Evolutionary conservation across 805 yeast species (phyloP).

Genomic region (Nematodospora valgi): DNA sequence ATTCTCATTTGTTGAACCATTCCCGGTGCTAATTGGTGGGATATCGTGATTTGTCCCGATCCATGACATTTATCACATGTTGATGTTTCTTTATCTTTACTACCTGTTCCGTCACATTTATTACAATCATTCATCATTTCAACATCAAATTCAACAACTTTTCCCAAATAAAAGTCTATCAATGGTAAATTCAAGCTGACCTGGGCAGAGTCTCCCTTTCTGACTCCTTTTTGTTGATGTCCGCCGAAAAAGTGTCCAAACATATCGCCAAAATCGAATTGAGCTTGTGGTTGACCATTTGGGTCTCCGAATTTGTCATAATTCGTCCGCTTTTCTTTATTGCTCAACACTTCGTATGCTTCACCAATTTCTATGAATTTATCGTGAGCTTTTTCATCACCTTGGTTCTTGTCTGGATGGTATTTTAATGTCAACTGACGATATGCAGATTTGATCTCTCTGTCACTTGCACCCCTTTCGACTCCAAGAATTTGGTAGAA

Average conservation of each 20-base stretch:
- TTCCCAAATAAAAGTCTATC: slow-evolving; percentile 70
- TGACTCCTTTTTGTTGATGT: slow-evolving; percentile 10
- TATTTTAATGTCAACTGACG: slow-evolving; percentile 75
- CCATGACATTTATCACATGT: slow-evolving; percentile 74
- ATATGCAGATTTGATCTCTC: slow-evolving; percentile 82
- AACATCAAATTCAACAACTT: slow-evolving; percentile 53
- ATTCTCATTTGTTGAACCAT: slow-evolving; percentile 84
- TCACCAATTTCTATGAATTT: slow-evolving; percentile 88
- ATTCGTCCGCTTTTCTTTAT: slow-evolving; percentile 60
- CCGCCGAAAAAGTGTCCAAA: slow-evolving; percentile 45
- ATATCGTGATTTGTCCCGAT: slow-evolving; percentile 60
- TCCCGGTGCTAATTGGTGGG: slow-evolving; percentile 81
- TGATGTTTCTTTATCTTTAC: slow-evolving; percentile 70
- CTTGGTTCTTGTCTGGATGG: slow-evolving; percentile 92
- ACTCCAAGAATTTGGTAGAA: slow-evolving; percentile 68
- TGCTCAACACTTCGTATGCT: slow-evolving; percentile 83
- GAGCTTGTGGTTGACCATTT: slow-evolving; percentile 32
- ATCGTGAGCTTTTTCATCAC: slow-evolving; percentile 73
- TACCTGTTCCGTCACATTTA: slow-evolving; percentile 80
- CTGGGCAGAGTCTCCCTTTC: slow-evolving; percentile 58
- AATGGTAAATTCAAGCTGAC: slow-evolving; percentile 56
- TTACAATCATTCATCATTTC: slow-evolving; percentile 74
- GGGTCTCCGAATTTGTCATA: slow-evolving; percentile 81
- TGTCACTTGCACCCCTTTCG: slow-evolving; percentile 63
- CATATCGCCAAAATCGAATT: slow-evolving; percentile 49